Conservation (phyloP, 768 basidiomycete genomes). For the Lactifluus subvellereus region DNA sequence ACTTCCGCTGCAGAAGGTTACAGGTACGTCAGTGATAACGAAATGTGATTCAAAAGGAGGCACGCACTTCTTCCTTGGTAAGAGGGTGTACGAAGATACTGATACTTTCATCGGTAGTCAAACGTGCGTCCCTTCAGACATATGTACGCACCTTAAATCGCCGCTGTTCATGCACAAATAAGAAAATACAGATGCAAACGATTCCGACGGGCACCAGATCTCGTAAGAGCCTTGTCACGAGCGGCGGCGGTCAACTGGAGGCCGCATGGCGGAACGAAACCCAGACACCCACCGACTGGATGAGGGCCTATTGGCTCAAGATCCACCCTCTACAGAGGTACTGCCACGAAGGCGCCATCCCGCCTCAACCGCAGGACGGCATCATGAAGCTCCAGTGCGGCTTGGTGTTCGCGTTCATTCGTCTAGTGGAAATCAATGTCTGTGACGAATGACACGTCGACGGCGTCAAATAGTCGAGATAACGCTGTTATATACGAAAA, state of each 20-base stretch:
- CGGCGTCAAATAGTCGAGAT: background rate
- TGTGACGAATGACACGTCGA: conserved; percentile 27
- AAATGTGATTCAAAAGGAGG: background rate
- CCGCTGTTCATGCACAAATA: conserved; percentile 67
- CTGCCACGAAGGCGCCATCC: conserved; percentile 75
- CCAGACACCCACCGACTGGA: conserved; percentile 52
- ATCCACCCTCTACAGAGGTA: conserved; percentile 69
- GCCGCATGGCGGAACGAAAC: background rate
- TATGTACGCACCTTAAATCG: conserved; percentile 49
- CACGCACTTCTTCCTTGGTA: conserved; percentile 60
- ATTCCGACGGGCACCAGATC: conserved; percentile 72
- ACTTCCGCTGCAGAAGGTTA: conserved; percentile 32
- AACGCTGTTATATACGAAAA: conserved; percentile 51
- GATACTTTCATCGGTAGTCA: background rate
- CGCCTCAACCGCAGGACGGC: conserved; percentile 63
- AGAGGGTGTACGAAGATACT: conserved; percentile 73
- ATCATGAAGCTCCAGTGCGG: conserved; percentile 63
- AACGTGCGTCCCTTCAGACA: background rate
- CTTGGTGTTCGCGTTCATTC: conserved; percentile 54
- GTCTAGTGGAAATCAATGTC: conserved; percentile 78
- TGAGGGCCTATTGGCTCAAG: conserved; percentile 66
- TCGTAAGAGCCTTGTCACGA: conserved; percentile 64
- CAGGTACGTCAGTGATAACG: background rate
- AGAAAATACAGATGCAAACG: conserved; percentile 70
- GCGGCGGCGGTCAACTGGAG: background rate